Evolutionary conservation across 2,329 filamentous ascomycete genomes (phyloP), one percentile per base, ranked within the genome.

Genomic region (Cercospora sp.): DNA sequence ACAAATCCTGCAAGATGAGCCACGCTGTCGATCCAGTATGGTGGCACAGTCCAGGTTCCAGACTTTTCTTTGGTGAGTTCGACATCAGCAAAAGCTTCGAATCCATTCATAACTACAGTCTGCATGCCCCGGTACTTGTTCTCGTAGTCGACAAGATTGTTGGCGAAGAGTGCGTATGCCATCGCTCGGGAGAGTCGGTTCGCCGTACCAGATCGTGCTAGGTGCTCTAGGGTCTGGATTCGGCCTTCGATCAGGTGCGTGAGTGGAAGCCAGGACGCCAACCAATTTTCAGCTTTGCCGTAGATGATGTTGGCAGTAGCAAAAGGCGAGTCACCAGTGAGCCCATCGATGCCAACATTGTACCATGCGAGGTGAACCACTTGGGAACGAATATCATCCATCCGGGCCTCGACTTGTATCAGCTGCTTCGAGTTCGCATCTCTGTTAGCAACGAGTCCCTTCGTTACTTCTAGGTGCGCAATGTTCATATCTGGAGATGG

Each of bases 391-490:
- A 64, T 55, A 40, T 58, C 60, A 40, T 53, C 30, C 30, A 42
- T 69, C 13, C 63, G 36, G 9, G 57, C 60, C 18, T 60, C 60
- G 42, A 64, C 67, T 13, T 55, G 67, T 31, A 66, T 64, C 51
- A 61, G 67, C 13, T 53, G 58, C 3, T 55, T 60, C 20, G 48
- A 55, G n/a, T 51, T 51, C 9, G 60, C 23, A 8, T 65, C 45
- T 23, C 30, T 53, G 20, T 69, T 62, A 7, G 67, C 65, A 3
- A 75, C 67, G 0, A 77, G 60, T 28, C 73, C 72, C 10, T 75
- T 73, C 10, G 66, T 58, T 42, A 84, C 80, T 8, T 75, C 75
- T 58, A 85, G 72, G 60, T 82, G 74, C 18, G 74, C 62, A 8
- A 84, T 77, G 66, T 83, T 78, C 58, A 84, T 78, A 33, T 28